Conservation (phyloP, 2,329 filamentous ascomycete genomes). For the Hypoxylon rubiginosum region DNA sequence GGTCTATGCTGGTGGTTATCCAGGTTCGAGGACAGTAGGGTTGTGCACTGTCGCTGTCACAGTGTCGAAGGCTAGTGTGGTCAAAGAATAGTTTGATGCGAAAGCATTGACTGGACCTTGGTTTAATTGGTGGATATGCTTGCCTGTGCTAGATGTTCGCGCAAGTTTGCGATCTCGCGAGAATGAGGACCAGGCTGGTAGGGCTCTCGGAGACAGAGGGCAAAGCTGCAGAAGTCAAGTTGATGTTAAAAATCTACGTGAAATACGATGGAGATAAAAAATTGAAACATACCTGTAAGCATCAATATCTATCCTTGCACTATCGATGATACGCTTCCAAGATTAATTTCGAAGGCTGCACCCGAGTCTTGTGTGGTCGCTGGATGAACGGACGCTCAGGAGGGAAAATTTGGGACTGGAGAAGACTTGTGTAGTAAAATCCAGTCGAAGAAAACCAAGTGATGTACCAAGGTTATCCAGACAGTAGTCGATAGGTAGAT, state of each 20-base stretch:
- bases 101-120: no score
- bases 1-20: not conserved
- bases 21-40: not conserved
- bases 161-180: not conserved
- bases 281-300: not conserved
- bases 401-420: not conserved
- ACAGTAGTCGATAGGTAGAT: not conserved
- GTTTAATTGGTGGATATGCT: not conserved
- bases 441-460: not conserved
- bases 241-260: not conserved
- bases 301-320: not conserved
- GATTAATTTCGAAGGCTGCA: not conserved
- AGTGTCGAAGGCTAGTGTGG: not conserved
- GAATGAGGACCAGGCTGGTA: not conserved
- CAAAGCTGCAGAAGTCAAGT: not conserved
- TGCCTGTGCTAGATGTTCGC: not conserved
- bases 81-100: not conserved
- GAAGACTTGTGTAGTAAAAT: not conserved
- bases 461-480: not conserved
- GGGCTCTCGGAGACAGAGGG: not conserved
- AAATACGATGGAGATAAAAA: not conserved
- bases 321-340: not conserved
- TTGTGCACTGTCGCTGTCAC: not conserved
- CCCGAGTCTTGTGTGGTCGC: not conserved
- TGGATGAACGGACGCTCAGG: not conserved